Evolutionary conservation across 495 filamentous ascomycete species (phyloP), one percentile per base, ranked within the genome.

Genomic region (Parathielavia hyrcaniae): DNA sequence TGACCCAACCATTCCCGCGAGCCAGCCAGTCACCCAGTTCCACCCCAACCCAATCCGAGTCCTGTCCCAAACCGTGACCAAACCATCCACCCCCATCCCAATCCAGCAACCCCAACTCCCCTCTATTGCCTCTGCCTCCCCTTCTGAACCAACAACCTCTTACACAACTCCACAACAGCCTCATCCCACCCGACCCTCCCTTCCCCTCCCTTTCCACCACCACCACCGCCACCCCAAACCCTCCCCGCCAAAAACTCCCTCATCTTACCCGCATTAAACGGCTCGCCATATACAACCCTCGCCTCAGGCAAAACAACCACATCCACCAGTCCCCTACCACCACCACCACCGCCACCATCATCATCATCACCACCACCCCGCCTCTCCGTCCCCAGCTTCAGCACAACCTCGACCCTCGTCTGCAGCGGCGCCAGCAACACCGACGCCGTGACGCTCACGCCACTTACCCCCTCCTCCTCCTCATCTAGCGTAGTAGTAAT

Each of bases 251-350:
- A 62, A 58, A 85, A 87, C 49, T 85, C 82, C 30, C 58, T 57
- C 75, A 89, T 83, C 64, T 84, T 86, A 20, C 71, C 76, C 65
- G 76, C 77, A 49, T 82, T 83, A 60, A 86, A 86, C 54, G 71
- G 72, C 65, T 88, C 85, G 1, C 86, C 86, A 69, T 89, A 89
- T 8, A 82, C 76, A 3, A 87, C 80, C 50, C 67, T 70, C 1
- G 77, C 85, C 36, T 67, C 71, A 1, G 75, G 75, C 23, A 56
- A 52, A 8, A 81, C 68, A 0, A 64, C 67, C n/a, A 82, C 74
- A n/a, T 71, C 73, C 38, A 85, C 50, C 23, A 77, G 73, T n/a
- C 4, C 46, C 5, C 38, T 34, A 17, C 50, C 41, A 46, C 43
- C 32, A 13, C n/a, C n/a, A n/a, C n/a, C n/a, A n/a, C n/a, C n/a